These are phyloP conservation scores for Elsinoe necatrix DNA, from an alignment of 2,329 filamentous ascomycete species.

Conservation along the genomic window DNA sequence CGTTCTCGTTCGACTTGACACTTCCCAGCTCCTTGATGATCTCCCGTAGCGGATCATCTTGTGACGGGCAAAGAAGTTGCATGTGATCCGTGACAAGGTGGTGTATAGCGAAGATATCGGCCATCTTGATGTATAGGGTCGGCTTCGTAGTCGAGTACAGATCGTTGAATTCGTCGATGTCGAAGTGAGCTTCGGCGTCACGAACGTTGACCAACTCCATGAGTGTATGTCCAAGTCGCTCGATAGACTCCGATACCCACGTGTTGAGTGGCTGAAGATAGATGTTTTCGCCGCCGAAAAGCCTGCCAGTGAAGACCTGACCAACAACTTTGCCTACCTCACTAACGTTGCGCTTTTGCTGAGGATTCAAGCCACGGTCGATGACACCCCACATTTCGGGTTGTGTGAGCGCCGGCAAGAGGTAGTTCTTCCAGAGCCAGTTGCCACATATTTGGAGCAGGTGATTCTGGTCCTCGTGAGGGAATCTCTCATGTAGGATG, in stretches of 20 bases:
- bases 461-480: constrained; percentile 65
- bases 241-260: constrained; percentile 77
- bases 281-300: constrained; percentile 90
- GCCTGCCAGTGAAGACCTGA: constrained; percentile 75
- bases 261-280: constrained; percentile 92
- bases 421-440: constrained; percentile 92
- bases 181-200: constrained; percentile 83
- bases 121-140: constrained; percentile 98
- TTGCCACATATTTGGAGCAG: constrained; percentile 76
- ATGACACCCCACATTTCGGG: constrained; percentile 91
- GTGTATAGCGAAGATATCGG: constrained; percentile 94
- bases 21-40: constrained; percentile 90
- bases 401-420: constrained; percentile 79
- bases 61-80: constrained; percentile 62
- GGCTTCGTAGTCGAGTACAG: constrained; percentile 93
- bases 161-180: constrained; percentile 98
- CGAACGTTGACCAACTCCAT: constrained; percentile 71
- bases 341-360: constrained; percentile 84
- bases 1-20: constrained; percentile 91
- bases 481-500: constrained; percentile 65
- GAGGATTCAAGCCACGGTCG: constrained; percentile 76
- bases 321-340: constrained; percentile 88
- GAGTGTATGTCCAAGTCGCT: constrained; percentile 68
- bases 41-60: constrained; percentile 83
- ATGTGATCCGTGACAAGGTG: constrained; percentile 76